These are phyloP conservation scores for Rhizopogon roseolus DNA, from an alignment of 768 basidiomycete genomes.

Conservation along the genomic window DNA sequence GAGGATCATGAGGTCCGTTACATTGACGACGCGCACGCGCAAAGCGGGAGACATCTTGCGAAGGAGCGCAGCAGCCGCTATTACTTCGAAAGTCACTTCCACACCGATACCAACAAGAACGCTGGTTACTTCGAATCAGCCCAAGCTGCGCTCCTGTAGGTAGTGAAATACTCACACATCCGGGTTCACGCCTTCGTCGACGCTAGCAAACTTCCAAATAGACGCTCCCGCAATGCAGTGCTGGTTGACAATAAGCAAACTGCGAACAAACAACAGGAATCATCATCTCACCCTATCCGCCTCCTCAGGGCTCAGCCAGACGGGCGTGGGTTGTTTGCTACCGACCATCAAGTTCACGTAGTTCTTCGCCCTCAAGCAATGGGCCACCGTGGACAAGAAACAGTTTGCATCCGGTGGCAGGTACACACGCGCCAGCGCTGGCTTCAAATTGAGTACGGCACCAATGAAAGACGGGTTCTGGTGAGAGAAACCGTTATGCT, in stretches of 20 bases:
- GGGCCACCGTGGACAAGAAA: conserved; percentile 76
- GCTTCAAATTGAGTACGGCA: conserved; percentile 77
- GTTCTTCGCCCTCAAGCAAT: conserved; percentile 80
- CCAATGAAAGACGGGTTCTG: conserved; percentile 87
- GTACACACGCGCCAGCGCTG: conserved; percentile 68
- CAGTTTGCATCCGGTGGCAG: conserved; percentile 90
- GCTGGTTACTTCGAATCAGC: conserved; percentile 23
- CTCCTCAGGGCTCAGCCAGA: conserved; percentile 76
- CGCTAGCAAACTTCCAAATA: conserved; percentile 80
- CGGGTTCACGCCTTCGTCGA: conserved; percentile 64
- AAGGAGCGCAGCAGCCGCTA: conserved; percentile 79
- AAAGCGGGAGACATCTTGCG: conserved; percentile 65
- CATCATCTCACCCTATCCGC: conserved; percentile 49
- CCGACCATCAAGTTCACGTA: conserved; percentile 89
- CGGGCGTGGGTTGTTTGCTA: conserved; percentile 76
- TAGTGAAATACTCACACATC: conserved; percentile 49
- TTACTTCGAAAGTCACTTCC: conserved; percentile 85
- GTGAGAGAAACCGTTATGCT: conserved; percentile 89
- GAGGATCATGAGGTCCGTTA: conserved; percentile 87
- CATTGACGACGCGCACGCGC: conserved; percentile 83
- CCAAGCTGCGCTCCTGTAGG: background rate
- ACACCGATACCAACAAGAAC: conserved; percentile 86
- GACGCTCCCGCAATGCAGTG: conserved; percentile 88
- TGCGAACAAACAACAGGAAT: background rate
- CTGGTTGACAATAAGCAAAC: conserved; percentile 23